These are phyloP conservation scores for Bacidia gigantensis DNA, from an alignment of 495 filamentous ascomycete genomes.

Conservation along the genomic window DNA sequence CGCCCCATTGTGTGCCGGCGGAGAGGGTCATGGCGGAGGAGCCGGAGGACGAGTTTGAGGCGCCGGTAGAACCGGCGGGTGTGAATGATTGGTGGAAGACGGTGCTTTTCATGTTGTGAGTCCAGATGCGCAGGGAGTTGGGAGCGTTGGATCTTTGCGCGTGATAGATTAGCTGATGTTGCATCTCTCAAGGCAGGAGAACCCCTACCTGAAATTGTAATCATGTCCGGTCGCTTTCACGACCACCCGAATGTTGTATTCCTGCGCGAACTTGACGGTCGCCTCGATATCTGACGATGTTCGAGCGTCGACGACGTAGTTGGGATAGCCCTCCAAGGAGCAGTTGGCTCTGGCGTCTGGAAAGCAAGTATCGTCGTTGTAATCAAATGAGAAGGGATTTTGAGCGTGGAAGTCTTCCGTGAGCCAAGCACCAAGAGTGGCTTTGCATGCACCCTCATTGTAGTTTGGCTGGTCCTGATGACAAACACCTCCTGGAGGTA, in stretches of 20 bases:
- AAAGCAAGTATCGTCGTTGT: constrained; percentile 24
- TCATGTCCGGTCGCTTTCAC: constrained; percentile 56
- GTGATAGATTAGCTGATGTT: not conserved
- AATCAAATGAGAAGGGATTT: constrained; percentile 22
- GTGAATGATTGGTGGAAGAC: constrained; percentile 22
- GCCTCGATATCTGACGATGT: constrained; percentile 20
- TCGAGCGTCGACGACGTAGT: constrained; percentile 22
- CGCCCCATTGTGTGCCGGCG: constrained; percentile 27
- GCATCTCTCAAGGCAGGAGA: not conserved
- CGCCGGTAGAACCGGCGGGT: not conserved
- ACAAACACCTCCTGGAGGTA: constrained; percentile 42
- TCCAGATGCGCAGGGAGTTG: constrained; percentile 28
- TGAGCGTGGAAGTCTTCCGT: constrained; percentile 21
- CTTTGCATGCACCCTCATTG: constrained; percentile 19
- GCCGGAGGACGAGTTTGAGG: constrained; percentile 17
- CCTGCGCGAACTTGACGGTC: constrained; percentile 33
- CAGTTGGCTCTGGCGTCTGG: constrained; percentile 19
- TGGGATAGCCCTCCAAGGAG: constrained; percentile 12
- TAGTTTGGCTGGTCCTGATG: constrained; percentile 27
- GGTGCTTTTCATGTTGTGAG: constrained; percentile 25
- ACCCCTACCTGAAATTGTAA: constrained; percentile 20
- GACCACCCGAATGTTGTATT: constrained; percentile 45
- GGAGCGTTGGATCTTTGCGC: constrained; percentile 14
- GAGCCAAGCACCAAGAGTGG: constrained; percentile 20
- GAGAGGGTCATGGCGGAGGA: constrained; percentile 14